Evolutionary conservation across 192 early-diverging fungal species (phyloP).

Genomic region (Backusella parvicylindrica): DNA sequence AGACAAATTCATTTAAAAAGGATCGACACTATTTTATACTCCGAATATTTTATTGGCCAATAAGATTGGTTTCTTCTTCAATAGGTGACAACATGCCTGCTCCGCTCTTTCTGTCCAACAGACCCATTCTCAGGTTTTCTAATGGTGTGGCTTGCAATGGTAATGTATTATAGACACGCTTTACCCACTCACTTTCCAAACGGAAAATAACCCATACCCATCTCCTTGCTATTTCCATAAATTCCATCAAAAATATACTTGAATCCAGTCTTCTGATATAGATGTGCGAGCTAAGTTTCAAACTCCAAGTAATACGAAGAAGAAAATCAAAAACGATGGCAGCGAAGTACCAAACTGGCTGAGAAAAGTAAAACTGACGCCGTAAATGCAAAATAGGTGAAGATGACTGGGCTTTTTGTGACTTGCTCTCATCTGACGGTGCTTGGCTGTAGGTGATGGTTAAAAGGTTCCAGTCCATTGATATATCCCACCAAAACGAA

Average conservation of each 20-base stretch:
- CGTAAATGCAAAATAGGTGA: constrained; percentile 50
- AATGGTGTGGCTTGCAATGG: not conserved
- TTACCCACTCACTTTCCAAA: constrained; percentile 79
- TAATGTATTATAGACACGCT: constrained; percentile 20
- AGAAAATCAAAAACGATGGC: constrained; percentile 80
- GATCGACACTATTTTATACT: not conserved
- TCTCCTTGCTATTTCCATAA: constrained; percentile 78
- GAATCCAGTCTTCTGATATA: constrained; percentile 62
- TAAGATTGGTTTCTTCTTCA: not conserved
- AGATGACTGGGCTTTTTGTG: constrained; percentile 1
- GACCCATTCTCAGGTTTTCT: not conserved
- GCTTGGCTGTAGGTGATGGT: constrained; percentile 5
- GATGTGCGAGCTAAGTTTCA: constrained; percentile 64
- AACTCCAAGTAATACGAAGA: constrained; percentile 83
- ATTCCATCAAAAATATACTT: constrained; percentile 73
- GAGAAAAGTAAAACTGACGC: constrained; percentile 60
- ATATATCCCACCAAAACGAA: constrained; percentile 95
- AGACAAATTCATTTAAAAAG: too few relatives aligned
- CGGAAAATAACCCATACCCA: constrained; percentile 97
- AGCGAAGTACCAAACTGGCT: constrained; percentile 63
- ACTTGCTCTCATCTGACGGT: not conserved
- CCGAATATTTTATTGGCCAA: not conserved
- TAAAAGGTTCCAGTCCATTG: constrained; percentile 83
- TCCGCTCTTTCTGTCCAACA: not conserved
- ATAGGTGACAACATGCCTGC: constrained; percentile 5